Base-by-base conservation (phyloP, 176 grass and related monocot genomes). In the Aegilops bicornis region DNA sequence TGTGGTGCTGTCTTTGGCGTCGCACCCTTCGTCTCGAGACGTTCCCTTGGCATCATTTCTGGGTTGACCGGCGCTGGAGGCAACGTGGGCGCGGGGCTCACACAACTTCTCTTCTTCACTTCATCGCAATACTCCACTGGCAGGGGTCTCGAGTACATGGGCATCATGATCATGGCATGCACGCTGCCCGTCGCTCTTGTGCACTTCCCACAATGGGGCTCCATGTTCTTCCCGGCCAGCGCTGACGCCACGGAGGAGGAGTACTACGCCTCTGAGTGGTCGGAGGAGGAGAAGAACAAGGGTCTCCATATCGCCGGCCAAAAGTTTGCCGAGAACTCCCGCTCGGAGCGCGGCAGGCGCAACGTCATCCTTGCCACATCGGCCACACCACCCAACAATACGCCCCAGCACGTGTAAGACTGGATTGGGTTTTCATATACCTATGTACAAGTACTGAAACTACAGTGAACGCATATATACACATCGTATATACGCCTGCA, bases 1-100 rank as follows among this genome's bases (percentile, higher is more conserved):
- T 95, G 92, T 35, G 95, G 95, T n/a, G 93, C 96, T 13, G 73
- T 85, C 17, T 98, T 98, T 52, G 96, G 96, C 1, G 86, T 95
- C 22, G 82, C 89, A 62, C 93, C 96, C 58, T 98, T 98, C 79
- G 13, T 98, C 0, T 98, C 96, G 0, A 84, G 96, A 0, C 23
- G 71, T 1, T 73, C 71, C 37, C 71, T 73, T 0, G 71, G 71
- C 3, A 73, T 73, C 39, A 24, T 73, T 1, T 73, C 71, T 0
- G 71, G 71, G 1, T 0, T 73, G n/a, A 47, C 11, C 0, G 71
- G 0, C 78, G 96, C 2, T 0, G 71, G 71, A 0, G 71, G 71
- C 0, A 73, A 73, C 6, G 1, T 73, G 3, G 71, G 71, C 0
- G 71, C 71, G 0, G 71, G 71, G 13, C 71, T 73, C 1, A 73